Base-by-base conservation (phyloP, 1,139 yeast genomes). In the Pneumocystis jirovecii region DNA sequence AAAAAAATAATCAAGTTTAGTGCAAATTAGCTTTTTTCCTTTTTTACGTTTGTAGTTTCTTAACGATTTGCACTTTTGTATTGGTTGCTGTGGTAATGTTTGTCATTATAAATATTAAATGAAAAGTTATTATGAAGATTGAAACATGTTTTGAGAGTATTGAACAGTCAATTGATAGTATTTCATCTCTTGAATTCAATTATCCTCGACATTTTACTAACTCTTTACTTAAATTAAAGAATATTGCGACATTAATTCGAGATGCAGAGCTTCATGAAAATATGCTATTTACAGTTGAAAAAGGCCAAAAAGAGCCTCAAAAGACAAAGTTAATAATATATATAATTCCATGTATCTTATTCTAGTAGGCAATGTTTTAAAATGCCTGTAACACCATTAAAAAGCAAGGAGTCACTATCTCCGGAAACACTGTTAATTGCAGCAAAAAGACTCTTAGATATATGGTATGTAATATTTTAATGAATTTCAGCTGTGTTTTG, bases 201-300 rank as follows among this genome's bases (percentile, higher is more conserved):
- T 77, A 80, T 0, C 81, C 87, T 0, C 87, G 88, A 1, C 79
- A 83, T 45, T 86, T 85, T 74, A 83, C 89, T 57, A 85, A 85
- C 71, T 84, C 90, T 5, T 76, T 85, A 29, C 78, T 83, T 12
- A 75, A 78, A 44, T 76, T 80, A 45, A 85, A 85, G 0, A 81
- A 81, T 56, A 83, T 85, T 66, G 83, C 86, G 5, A 75, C 79
- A n/a, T 75, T 85, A 57, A 76, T 86, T 42, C 79, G 85, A 68
- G 89, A 85, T 72, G 83, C 87, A 1, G 82, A 83, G 44, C 73
- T 73, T 0, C 81, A 80, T 63, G 90, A 85, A 70, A 80, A 77
- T 37, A 74, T 80, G 1, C 72, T 85, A 61, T 84, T 83, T 70
- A 76, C 74, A 50, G 74, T 80, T n/a, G 75, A 72, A 65, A 68